A percentile compares a stretch with the other conserved stretches of the same genome.
Evolutionary conservation across 2,329 filamentous ascomycete genomes (phyloP).

Genomic region (Sarocladiaceae sp.): DNA sequence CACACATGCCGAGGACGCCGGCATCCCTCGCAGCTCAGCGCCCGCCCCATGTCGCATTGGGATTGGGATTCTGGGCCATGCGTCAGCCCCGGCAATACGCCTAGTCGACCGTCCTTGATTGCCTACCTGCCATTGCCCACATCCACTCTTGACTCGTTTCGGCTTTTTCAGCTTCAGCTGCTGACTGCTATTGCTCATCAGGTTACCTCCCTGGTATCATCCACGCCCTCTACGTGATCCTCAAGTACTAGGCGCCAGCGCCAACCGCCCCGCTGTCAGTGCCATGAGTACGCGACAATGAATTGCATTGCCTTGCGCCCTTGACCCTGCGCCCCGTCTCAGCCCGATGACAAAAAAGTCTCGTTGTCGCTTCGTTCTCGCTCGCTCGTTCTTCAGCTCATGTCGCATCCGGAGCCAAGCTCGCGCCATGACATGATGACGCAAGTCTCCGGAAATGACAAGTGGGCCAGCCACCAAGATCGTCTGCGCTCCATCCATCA

Average conservation of each 20-base stretch:
- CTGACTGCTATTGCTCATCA: constrained; percentile 18
- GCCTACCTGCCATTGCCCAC: constrained; percentile 12
- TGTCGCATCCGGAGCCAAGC: not conserved
- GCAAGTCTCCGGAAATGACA: constrained; percentile 6
- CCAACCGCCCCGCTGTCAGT: not conserved
- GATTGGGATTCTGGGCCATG: constrained; percentile 29
- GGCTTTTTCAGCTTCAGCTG: constrained; percentile 3
- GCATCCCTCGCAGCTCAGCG: not conserved
- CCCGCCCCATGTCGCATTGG: constrained; percentile 1
- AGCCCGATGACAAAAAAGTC: too few relatives aligned
- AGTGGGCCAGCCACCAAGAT: not conserved
- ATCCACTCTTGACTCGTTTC: too few relatives aligned
- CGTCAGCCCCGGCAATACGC: not conserved
- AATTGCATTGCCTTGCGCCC: not conserved
- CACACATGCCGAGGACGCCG: constrained; percentile 5
- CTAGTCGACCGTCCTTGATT: constrained; percentile 10
- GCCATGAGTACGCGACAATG: not conserved
- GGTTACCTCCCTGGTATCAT: constrained; percentile 76
- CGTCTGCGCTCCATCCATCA: too few relatives aligned
- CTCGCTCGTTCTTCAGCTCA: not conserved
- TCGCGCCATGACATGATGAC: not conserved
- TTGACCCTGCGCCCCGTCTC: not conserved
- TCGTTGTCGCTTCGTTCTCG: not conserved
- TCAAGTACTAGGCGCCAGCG: constrained; percentile 66
- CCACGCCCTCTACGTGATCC: constrained; percentile 89